Evolutionary conservation across 129 eudicot genomes (phyloP), one percentile per base, ranked within the genome.

Genomic region (Flaveria sonorensis): DNA sequence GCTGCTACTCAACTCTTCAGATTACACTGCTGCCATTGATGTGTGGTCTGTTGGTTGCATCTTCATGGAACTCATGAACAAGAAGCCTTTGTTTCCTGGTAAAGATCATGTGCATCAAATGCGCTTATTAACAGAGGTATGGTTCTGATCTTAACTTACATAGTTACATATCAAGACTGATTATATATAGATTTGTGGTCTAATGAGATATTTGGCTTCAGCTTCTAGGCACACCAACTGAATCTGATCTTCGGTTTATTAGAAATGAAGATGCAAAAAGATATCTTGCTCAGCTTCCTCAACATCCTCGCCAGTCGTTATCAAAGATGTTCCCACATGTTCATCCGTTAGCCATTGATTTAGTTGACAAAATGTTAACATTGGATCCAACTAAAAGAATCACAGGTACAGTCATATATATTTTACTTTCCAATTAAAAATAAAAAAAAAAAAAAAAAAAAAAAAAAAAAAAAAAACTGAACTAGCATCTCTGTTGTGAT

Each of bases 21-120:
- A 89, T 57, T 92, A 92, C 73, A 86, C 88, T 0, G 92, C 87
- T 70, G 91, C 96, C 15, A 89, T 92, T 18, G 97, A 92, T 75
- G 89, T 92, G 9, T 92, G 97, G 97, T 92, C 97, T 10, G 92
- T 92, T 53, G 97, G 97, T 47, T 92, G 97, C 82, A 88, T 92
- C 32, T 92, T 72, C 83, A 89, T 89, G 97, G 97, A 92, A 72
- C 97, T 92, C 24, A 89, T 89, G 92, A 92, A 88, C 76, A 84
- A 86, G 78, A 89, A 86, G 82, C 97, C 97, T 62, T 81, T 92
- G 83, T 88, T 92, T 74, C 77, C 96, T 24, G 97, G 97, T 61
- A 92, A 81, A 85, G 97, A 89, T 80, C 92, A 88, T 3, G 96
- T 92, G 18, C 91, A 92, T 59, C 97, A 92, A 77, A 92, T 92